These are phyloP conservation scores for Yarrowia galli DNA, from an alignment of 1,139 yeast species.

Conservation along the genomic window DNA sequence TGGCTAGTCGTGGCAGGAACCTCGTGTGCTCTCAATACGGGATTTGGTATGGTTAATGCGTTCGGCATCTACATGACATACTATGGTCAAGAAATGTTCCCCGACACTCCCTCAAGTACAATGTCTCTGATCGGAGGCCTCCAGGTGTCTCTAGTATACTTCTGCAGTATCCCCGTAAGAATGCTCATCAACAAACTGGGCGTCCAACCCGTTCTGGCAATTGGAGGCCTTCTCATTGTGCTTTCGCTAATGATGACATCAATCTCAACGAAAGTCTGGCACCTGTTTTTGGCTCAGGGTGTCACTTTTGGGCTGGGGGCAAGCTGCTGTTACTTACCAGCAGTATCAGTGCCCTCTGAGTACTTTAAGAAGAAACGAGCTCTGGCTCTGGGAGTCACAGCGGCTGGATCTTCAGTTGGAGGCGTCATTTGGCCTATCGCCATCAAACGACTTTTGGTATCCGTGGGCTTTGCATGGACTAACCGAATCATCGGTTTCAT, in stretches of 20 bases:
- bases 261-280: constrained; percentile 58
- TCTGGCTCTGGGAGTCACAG: constrained; percentile 63
- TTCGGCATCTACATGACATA: constrained; percentile 67
- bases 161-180: constrained; percentile 57
- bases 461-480: constrained; percentile 61
- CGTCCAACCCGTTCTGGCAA: constrained; percentile 43
- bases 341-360: constrained; percentile 50
- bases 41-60: constrained; percentile 61
- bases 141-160: constrained; percentile 58
- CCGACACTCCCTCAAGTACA: constrained; percentile 51
- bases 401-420: constrained; percentile 69
- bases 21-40: constrained; percentile 45
- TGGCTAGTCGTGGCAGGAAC: constrained; percentile 48
- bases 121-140: constrained; percentile 62
- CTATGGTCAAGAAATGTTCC: constrained; percentile 57
- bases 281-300: constrained; percentile 63
- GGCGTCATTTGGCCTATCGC: constrained; percentile 51
- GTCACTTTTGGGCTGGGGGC: constrained; percentile 61
- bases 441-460: constrained; percentile 38
- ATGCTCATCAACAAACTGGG: constrained; percentile 61
- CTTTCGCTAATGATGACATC: constrained; percentile 62
- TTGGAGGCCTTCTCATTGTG: constrained; percentile 59
- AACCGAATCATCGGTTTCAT: constrained; percentile 59
- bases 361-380: constrained; percentile 64
- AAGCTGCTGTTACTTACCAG: constrained; percentile 46